phyloP scores from a whole-genome alignment of 768 basidiomycete species.

The Phaeotremella skinneri region DNA sequence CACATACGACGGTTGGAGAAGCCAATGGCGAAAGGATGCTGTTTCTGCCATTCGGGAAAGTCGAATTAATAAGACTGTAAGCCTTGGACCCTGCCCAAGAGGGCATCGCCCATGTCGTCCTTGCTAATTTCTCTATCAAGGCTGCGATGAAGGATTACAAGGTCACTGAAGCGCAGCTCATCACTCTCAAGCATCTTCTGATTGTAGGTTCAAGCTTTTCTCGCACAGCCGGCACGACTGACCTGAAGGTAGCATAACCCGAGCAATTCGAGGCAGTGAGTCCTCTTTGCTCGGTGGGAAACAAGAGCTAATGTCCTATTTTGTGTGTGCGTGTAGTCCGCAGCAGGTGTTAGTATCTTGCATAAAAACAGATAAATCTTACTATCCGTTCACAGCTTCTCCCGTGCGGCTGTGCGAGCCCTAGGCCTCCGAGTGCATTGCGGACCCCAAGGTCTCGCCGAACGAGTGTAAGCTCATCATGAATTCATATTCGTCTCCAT shows the following conservation, averaged over 20 bases:
- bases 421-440: constrained; percentile 26
- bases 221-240: not conserved
- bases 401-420: constrained; percentile 21
- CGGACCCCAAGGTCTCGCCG: constrained; percentile 12
- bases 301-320: not conserved
- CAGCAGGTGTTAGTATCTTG: constrained; percentile 12
- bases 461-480: constrained; percentile 17
- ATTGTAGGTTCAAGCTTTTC: constrained; percentile 15
- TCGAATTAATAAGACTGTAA: constrained; percentile 16
- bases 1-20: constrained; percentile 11
- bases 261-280: constrained; percentile 15
- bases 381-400: constrained; percentile 10
- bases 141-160: constrained; percentile 23
- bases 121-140: constrained; percentile 10
- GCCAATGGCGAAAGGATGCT: constrained; percentile 1
- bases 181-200: constrained; percentile 23
- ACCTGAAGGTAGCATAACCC: constrained; percentile 15
- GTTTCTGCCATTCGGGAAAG: not conserved
- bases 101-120: no score
- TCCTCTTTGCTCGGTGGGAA: not conserved
- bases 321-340: constrained; percentile 2
- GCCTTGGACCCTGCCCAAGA: not conserved
- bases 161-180: constrained; percentile 25
- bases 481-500: no score
- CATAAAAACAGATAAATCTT: not conserved